These are phyloP conservation scores for Mycena capillaripes DNA, from an alignment of 768 basidiomycete species.

Conservation along the genomic window DNA sequence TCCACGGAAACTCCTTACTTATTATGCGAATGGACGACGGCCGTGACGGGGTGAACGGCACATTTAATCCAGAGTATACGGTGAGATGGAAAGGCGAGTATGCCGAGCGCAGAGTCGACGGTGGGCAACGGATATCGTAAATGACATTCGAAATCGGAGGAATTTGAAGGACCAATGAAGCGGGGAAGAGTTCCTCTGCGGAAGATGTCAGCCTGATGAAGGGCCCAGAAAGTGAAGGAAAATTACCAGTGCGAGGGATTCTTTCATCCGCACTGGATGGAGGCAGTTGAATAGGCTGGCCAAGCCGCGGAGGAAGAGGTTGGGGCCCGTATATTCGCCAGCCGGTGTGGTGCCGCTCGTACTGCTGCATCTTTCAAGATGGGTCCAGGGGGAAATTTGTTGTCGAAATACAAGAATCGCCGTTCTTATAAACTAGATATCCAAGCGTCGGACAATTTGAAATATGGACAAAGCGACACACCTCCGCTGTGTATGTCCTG, in stretches of 20 bases:
- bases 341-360: neutral
- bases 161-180: slow-evolving; percentile 10
- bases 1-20: slow-evolving; percentile 30
- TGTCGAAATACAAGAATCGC: neutral
- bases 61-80: slow-evolving; percentile 4
- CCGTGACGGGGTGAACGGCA: slow-evolving; percentile 9
- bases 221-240: neutral
- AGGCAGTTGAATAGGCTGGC: slow-evolving; percentile 20
- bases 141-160: slow-evolving; percentile 21
- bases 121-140: slow-evolving; percentile 24
- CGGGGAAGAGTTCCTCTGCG: neutral
- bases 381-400: neutral
- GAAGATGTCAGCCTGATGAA: neutral
- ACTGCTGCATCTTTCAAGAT: neutral
- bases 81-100: neutral
- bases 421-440: slow-evolving; percentile 16
- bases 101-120: slow-evolving; percentile 16
- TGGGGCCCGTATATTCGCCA: slow-evolving; percentile 24
- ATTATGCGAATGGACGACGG: slow-evolving; percentile 21
- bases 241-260: neutral
- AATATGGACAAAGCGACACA: slow-evolving; percentile 13
- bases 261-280: slow-evolving; percentile 15
- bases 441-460: slow-evolving; percentile 16
- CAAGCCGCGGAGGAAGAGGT: slow-evolving; percentile 15
- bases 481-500: neutral